phyloP scores from a whole-genome alignment of 2,329 filamentous ascomycete genomes.

The Rugonectria rugulosa region DNA sequence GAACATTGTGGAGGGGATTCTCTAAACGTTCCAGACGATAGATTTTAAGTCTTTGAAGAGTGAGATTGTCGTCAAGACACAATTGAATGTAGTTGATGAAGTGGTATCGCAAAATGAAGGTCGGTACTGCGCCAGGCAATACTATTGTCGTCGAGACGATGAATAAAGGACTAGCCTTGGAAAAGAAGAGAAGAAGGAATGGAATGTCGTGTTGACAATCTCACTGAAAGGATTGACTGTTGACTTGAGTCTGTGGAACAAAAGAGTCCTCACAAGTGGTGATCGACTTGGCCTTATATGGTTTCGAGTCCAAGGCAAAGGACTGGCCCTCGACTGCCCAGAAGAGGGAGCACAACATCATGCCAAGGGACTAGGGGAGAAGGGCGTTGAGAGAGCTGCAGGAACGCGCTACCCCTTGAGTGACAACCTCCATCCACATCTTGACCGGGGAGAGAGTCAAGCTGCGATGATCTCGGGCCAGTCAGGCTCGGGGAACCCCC shows the following conservation, averaged over 20 bases:
- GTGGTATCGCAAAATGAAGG: slow-evolving; percentile 34
- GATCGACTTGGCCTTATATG: slow-evolving; percentile 35
- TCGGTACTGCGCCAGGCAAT: slow-evolving; percentile 39
- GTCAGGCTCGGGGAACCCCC: slow-evolving; percentile 31
- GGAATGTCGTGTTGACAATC: slow-evolving; percentile 40
- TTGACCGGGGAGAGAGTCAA: slow-evolving; percentile 44
- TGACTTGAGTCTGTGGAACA: slow-evolving; percentile 39
- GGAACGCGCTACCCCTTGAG: slow-evolving; percentile 26
- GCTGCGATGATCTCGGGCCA: slow-evolving; percentile 28
- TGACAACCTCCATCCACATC: slow-evolving; percentile 20
- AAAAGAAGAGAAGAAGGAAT: slow-evolving; percentile 36
- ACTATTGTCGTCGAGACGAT: slow-evolving; percentile 28
- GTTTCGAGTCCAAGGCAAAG: slow-evolving; percentile 21
- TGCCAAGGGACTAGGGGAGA: slow-evolving; percentile 16
- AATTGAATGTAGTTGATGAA: slow-evolving; percentile 37
- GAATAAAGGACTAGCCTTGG: slow-evolving; percentile 40
- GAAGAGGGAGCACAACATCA: slow-evolving; percentile 12
- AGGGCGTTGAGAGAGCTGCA: slow-evolving; percentile 21
- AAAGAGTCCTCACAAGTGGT: slow-evolving; percentile 20
- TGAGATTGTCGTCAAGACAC: slow-evolving; percentile 40
- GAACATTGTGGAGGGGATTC: slow-evolving; percentile 54
- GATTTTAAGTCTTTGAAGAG: slow-evolving; percentile 22
- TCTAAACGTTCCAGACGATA: slow-evolving; percentile 46
- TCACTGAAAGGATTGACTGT: slow-evolving; percentile 39
- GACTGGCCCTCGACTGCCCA: slow-evolving; percentile 27